Conservation (phyloP, 202 grass and related monocot genomes). For the Elaeis oleifera region DNA sequence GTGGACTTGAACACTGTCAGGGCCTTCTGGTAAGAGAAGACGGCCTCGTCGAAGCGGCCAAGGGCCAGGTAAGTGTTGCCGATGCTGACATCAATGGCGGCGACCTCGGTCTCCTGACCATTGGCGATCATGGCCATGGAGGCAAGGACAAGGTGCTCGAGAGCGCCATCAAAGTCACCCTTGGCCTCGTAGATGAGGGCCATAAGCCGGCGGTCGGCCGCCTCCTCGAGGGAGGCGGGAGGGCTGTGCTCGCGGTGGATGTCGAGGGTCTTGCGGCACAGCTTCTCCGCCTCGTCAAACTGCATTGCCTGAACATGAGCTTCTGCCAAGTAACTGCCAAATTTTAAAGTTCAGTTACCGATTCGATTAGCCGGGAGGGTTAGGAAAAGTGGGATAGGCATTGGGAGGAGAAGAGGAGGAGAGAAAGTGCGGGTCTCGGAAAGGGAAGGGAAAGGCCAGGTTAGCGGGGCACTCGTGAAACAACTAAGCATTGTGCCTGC, state of each 20-base stretch:
- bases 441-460: too few relatives aligned
- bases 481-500: too few relatives aligned
- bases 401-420: too few relatives aligned
- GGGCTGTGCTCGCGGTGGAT: conserved; percentile 93
- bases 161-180: conserved; percentile 76
- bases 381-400: neutral
- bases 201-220: conserved; percentile 86
- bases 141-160: conserved; percentile 93
- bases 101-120: conserved; percentile 71
- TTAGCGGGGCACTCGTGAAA: too few relatives aligned
- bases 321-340: conserved; percentile 77
- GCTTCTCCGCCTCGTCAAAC: conserved; percentile 87
- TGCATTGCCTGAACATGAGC: conserved; percentile 90
- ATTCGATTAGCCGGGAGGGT: neutral
- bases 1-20: conserved; percentile 83
- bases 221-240: conserved; percentile 78
- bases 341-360: neutral
- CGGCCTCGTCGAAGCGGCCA: conserved; percentile 87
- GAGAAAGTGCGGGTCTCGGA: too few relatives aligned
- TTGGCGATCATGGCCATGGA: conserved; percentile 94
- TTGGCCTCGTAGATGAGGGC: conserved; percentile 83
- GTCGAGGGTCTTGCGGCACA: conserved; percentile 70
- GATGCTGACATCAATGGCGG: conserved; percentile 67
- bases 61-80: conserved; percentile 90
- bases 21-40: conserved; percentile 98